Evolutionary conservation across 495 filamentous ascomycete genomes (phyloP), one percentile per base, ranked within the genome.

Genomic region (Mycothermus thermophilus): DNA sequence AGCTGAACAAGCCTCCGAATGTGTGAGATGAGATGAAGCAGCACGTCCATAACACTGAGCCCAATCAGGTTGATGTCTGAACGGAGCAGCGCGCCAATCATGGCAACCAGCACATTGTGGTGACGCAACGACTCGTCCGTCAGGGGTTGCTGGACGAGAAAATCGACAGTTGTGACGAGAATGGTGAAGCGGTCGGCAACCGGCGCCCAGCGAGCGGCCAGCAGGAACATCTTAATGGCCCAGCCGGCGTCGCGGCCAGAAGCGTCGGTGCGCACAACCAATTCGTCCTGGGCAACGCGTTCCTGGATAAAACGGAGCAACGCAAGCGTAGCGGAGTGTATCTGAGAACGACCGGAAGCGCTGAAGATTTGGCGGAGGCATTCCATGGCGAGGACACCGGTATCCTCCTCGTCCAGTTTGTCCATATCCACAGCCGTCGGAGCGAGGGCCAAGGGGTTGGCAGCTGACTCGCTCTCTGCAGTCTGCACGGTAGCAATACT

Each of bases 31-130:
- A 95, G 66, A 13, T 83, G 81, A 14, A 88, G 61, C 13, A 93
- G 62, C 5, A 93, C 74, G 51, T 95, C 87, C 70, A 93, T 95
- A 15, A 93, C 79, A 47, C 84, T 93, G 26, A 95, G 64, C 1
- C 87, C 87, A 38, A 95, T 93, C 55, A 95, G 72, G 52, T 93
- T 95, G 46, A 93, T 76, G 19, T 83, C 73, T 0, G 86, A 93
- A 37, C 77, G 75, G 26, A 95, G 59, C n/a, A 93, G 63, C 36
- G 79, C 82, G 37, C 76, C 75, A 27, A 92, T 69, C 46, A 92
- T 72, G 31, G 72, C 77, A 1, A 77, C 69, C 27, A 92, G 57
- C 11, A 83, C 73, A 18, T 80, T 67, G 51, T 88, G 75, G 25
- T 77, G 72, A 12, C 69, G 65, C 32, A 92, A 41, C 13, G 74